phyloP scores from a whole-genome alignment of 352 stramenopile species.

The Phytophthora hybrid region DNA sequence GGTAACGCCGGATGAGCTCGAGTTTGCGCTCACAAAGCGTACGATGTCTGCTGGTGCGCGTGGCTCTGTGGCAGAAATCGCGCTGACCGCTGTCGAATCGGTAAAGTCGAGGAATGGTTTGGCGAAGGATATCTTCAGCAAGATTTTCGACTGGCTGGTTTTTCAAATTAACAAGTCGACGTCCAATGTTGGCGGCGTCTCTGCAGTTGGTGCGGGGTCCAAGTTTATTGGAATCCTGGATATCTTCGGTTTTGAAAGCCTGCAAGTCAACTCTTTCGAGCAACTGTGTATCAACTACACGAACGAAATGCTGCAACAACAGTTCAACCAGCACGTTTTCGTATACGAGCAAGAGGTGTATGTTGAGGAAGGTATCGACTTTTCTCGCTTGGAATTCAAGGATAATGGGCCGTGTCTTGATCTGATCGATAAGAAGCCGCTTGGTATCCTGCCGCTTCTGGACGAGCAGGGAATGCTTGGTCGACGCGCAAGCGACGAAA shows the following conservation, averaged over 20 bases:
- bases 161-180: conserved; percentile 93
- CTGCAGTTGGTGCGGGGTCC: conserved; percentile 36
- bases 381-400: conserved; percentile 92
- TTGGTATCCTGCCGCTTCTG: conserved; percentile 94
- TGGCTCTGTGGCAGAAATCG: conserved; percentile 88
- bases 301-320: conserved; percentile 96
- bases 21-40: conserved; percentile 90
- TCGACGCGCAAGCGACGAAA: conserved; percentile 89
- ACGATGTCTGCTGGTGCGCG: conserved; percentile 89
- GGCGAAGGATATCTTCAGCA: conserved; percentile 96
- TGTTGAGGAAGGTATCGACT: conserved; percentile 96
- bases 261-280: conserved; percentile 95
- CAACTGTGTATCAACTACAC: conserved; percentile 98
- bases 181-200: conserved; percentile 59
- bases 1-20: conserved; percentile 82
- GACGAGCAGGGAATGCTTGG: conserved; percentile 97
- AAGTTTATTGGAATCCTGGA: conserved; percentile 96
- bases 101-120: conserved; percentile 94
- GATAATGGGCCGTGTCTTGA: conserved; percentile 95
- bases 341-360: conserved; percentile 98
- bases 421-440: conserved; percentile 93
- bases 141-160: conserved; percentile 98
- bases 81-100: conserved; percentile 82
- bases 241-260: conserved; percentile 98
- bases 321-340: conserved; percentile 97